A percentile compares a stretch with the other conserved stretches of the same genome.
phyloP scores from a whole-genome alignment of 129 eudicot species.

The Centrapalus pauciflorus region DNA sequence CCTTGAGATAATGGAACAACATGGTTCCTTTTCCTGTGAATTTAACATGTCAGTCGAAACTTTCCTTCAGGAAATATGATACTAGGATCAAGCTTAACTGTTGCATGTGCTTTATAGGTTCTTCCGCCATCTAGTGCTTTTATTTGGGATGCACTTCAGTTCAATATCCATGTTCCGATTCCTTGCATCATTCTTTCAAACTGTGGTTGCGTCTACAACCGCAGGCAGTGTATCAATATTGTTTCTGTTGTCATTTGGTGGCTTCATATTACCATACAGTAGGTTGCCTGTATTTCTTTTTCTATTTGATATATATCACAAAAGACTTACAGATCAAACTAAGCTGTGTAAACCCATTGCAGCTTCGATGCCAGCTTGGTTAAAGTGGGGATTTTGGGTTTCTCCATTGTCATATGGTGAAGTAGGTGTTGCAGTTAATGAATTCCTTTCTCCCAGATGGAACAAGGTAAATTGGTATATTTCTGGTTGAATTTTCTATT shows the following conservation, averaged over 20 bases:
- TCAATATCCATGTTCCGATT: constrained; percentile 56
- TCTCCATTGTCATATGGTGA: constrained; percentile 52
- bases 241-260: constrained; percentile 34
- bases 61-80: not conserved
- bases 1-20: too few species aligned
- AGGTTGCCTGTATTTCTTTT: not conserved
- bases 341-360: constrained; percentile 9
- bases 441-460: constrained; percentile 71
- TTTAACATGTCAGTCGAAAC: too few species aligned
- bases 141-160: constrained; percentile 40
- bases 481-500: too few species aligned
- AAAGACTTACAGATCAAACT: not conserved
- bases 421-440: constrained; percentile 59
- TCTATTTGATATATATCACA: not conserved
- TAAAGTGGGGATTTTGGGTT: constrained; percentile 65
- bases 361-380: constrained; percentile 60
- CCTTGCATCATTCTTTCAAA: constrained; percentile 41
- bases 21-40: too few species aligned
- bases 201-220: constrained; percentile 29
- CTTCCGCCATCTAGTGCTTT: constrained; percentile 43
- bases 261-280: constrained; percentile 51
- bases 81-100: not conserved
- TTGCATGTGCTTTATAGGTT: constrained; percentile 32
- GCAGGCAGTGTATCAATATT: constrained; percentile 37
- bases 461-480: constrained; percentile 30